Evolutionary conservation across 306 rosid genomes (phyloP), one percentile per base, ranked within the genome.

Genomic region (Carpinus fangiana): DNA sequence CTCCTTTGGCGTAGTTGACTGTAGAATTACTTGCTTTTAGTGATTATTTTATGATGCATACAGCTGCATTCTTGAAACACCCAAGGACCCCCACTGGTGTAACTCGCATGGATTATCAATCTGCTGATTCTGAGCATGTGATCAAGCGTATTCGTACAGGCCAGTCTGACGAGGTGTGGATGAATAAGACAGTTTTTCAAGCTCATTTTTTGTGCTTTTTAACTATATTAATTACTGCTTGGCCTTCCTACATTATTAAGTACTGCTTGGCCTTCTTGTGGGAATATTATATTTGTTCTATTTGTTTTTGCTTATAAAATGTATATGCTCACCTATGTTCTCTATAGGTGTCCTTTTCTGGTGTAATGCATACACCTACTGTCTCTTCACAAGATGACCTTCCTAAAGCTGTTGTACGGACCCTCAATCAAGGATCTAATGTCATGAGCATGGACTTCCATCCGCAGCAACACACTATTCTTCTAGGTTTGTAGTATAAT

Each of bases 401-500:
- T 81, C 85, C 85, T 8, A 84, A 81, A 70, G 57, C 65, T 64
- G 72, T 84, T 53, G 78, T 84, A 18, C 82, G 88, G 46, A 74
- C 47, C 50, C 83, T 84, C 59, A 78, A 70, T 78, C 88, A 84
- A 81, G 85, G 83, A 65, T 81, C 88, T 69, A 84, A 81, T 78
- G 88, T 84, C 31, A 81, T 74, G 85, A 81, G 85, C 88, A 81
- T 84, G 88, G 88, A 84, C 73, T 84, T 84, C 50, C 83, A 84
- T 81, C 88, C 85, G 0, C 81, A 70, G 14, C 83, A 81, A 4
- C 88, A 84, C 75, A 81, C 80, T 23, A 75, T 84, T 78, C 88
- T 84, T 34, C 72, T 84, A 66, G 88, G 88, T 84, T 74, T 71
- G 82, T 80, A 21, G 70, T 52, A 75, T 21, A 60, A 23, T 18